A percentile compares a stretch with the other conserved stretches of the same genome.
Conservation (phyloP, 192 early-diverging fungal genomes). For the Backusella liffmaniae region DNA sequence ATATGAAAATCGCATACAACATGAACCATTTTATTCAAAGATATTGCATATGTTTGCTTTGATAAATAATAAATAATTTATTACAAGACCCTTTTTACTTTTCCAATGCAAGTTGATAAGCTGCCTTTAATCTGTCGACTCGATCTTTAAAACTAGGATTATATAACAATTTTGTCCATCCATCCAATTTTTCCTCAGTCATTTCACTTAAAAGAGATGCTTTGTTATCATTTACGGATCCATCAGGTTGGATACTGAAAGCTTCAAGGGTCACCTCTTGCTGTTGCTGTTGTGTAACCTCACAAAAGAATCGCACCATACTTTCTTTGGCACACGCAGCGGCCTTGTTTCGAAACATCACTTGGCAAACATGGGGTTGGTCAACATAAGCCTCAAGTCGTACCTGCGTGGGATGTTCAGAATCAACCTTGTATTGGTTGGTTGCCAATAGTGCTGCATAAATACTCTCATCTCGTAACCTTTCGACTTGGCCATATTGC, state of each 20-base stretch:
- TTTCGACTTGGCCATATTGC: slow-evolving; percentile 45
- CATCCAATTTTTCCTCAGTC: background rate
- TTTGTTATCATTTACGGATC: background rate
- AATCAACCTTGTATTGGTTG: background rate
- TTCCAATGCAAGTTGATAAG: background rate
- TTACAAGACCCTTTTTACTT: background rate
- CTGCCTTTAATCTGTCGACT: background rate
- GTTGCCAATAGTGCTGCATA: slow-evolving; percentile 42
- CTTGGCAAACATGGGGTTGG: slow-evolving; percentile 53
- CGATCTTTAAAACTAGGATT: slow-evolving; percentile 5
- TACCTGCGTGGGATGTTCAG: slow-evolving; percentile 4
- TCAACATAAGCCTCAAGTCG: slow-evolving; percentile 46
- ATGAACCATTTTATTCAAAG: too few relatives aligned
- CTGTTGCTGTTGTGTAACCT: background rate
- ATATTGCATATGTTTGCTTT: too few relatives aligned
- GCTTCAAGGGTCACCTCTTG: background rate
- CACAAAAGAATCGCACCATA: slow-evolving; percentile 22
- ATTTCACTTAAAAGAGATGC: background rate
- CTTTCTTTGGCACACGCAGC: background rate
- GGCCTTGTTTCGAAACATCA: slow-evolving; percentile 12
- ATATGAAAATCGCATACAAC: too few relatives aligned
- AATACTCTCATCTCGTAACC: slow-evolving; percentile 49
- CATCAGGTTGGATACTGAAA: background rate
- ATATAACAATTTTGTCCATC: background rate
- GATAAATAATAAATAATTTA: too few relatives aligned